Percentiles rank a stretch among this genome's conserved stretches.
Conservation (phyloP, 805 yeast species). For the Blastobotrys terrestris region DNA sequence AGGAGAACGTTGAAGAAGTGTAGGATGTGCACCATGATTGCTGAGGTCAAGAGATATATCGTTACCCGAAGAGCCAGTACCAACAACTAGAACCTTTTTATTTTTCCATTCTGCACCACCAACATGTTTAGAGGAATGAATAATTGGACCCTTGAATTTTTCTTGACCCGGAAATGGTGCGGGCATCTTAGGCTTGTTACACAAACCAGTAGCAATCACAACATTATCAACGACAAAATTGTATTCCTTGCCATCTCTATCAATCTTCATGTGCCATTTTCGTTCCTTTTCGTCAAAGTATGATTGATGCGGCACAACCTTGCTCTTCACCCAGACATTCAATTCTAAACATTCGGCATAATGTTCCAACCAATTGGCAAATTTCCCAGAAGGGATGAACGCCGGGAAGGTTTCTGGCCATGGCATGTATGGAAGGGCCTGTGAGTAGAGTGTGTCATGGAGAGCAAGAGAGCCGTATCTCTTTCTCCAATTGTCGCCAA, state of each 20-base stretch:
- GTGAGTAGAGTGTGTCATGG: slow-evolving; percentile 42
- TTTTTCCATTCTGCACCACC: slow-evolving; percentile 40
- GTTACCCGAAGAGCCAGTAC: slow-evolving; percentile 43
- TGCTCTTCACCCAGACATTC: slow-evolving; percentile 33
- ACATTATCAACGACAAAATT: slow-evolving; percentile 28
- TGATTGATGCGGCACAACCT: slow-evolving; percentile 24
- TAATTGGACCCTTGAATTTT: slow-evolving; percentile 34
- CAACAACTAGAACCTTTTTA: slow-evolving; percentile 40
- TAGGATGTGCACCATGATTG: slow-evolving; percentile 40
- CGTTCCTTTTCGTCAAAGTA: slow-evolving; percentile 30
- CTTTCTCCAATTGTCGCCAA: slow-evolving; percentile 45
- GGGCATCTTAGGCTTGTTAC: slow-evolving; percentile 42
- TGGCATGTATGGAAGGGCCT: slow-evolving; percentile 37
- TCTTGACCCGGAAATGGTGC: slow-evolving; percentile 33
- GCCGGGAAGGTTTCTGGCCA: slow-evolving; percentile 40
- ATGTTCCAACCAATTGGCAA: slow-evolving; percentile 39
- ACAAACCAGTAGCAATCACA: slow-evolving; percentile 41
- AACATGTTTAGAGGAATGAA: slow-evolving; percentile 39
- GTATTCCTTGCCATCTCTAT: slow-evolving; percentile 20
- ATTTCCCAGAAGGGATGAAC: slow-evolving; percentile 41
- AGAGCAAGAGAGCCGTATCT: slow-evolving; percentile 40
- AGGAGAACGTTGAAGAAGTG: slow-evolving; percentile 42
- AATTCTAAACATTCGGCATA: slow-evolving; percentile 39
- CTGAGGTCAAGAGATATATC: slow-evolving; percentile 42
- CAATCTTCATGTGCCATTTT: slow-evolving; percentile 34